Evolutionary conservation across 192 early-diverging fungal genomes (phyloP), one percentile per base, ranked within the genome.

Genomic region (Spinellus fusiger): DNA sequence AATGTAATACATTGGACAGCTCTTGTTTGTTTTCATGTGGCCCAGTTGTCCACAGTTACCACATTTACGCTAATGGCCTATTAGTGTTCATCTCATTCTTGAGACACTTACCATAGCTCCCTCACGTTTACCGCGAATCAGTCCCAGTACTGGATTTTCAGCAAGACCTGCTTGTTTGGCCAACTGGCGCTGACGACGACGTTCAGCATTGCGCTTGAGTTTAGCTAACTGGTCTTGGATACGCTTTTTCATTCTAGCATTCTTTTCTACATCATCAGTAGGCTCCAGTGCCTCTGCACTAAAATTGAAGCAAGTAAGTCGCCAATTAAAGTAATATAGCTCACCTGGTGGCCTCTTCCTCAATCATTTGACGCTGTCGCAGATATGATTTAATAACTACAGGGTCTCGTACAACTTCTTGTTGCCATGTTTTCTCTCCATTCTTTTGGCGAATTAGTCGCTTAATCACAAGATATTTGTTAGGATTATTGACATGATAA

Each of bases 381-480:
- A 95, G 71, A 57, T 98, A 98, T 18, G 90, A 89, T 62, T 94
- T 93, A 33, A 95, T 89, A 1, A 98, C 91, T 2, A 86, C 78
- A 22, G 78, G 74, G 59, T 96, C 93, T 6, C 80, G 85, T 12
- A 98, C 77, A 1, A 90, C 81, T 63, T 95, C 93, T n/a, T 80
- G 75, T 48, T 85, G 82, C 87, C 87, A 90, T 49, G 78, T 80
- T 13, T 80, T 62, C 59, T 89, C 86, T 3, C 89, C 89, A 7
- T 80, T 84, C 6, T 67, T 59, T n/a, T 62, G 57, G 13, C 68
- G 65, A 49, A 84, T 73, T 50, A 77, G 61, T 40, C 86, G 78
- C 23, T 78, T 77, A 40, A 90, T 90, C 15, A 83, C 77, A 29
- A 90, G 52, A 27, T 71, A 61, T 57, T 85, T 84, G 61, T 88